A percentile compares a stretch with the other conserved stretches of the same genome.
phyloP scores from a whole-genome alignment of 768 basidiomycete species.

The Polyporus arcularius region DNA sequence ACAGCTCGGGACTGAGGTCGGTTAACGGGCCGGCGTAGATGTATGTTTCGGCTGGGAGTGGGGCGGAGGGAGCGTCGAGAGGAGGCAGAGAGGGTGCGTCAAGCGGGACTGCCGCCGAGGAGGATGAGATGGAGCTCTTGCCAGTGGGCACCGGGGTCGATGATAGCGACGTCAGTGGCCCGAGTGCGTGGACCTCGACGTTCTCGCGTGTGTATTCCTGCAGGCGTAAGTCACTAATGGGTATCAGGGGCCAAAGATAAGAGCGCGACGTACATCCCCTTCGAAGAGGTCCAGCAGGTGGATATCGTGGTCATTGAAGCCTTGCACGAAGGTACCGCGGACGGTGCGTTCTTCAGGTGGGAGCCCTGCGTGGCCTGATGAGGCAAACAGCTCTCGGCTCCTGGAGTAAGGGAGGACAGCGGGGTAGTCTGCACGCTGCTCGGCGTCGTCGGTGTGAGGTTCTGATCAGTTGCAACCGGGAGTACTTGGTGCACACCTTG shows the following conservation, averaged over 20 bases:
- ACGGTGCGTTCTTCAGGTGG: slow-evolving; percentile 65
- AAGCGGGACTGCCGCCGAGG: slow-evolving; percentile 41
- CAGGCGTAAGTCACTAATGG: background rate
- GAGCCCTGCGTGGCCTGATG: slow-evolving; percentile 41
- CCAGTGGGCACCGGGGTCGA: slow-evolving; percentile 27
- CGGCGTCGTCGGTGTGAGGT: background rate
- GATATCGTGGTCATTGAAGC: slow-evolving; percentile 67
- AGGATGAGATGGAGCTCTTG: slow-evolving; percentile 23
- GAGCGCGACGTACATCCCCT: slow-evolving; percentile 55
- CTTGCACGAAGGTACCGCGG: slow-evolving; percentile 76
- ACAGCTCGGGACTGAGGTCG: slow-evolving; percentile 58
- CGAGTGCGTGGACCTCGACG: slow-evolving; percentile 60
- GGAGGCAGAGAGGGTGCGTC: slow-evolving; percentile 43
- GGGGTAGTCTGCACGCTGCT: slow-evolving; percentile 76
- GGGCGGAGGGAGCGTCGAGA: slow-evolving; percentile 32
- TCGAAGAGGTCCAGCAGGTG: slow-evolving; percentile 79
- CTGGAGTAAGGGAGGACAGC: slow-evolving; percentile 66
- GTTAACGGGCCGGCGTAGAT: slow-evolving; percentile 53
- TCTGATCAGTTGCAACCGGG: background rate
- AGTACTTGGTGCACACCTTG: slow-evolving; percentile 42
- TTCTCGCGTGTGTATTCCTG: slow-evolving; percentile 72
- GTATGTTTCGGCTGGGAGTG: slow-evolving; percentile 68
- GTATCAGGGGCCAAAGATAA: background rate
- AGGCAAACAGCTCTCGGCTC: slow-evolving; percentile 47
- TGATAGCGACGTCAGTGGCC: slow-evolving; percentile 35